A percentile compares a stretch with the other conserved stretches of the same genome.
Evolutionary conservation across 768 basidiomycete species (phyloP).

Genomic region (Chlorophyllum brunneum): DNA sequence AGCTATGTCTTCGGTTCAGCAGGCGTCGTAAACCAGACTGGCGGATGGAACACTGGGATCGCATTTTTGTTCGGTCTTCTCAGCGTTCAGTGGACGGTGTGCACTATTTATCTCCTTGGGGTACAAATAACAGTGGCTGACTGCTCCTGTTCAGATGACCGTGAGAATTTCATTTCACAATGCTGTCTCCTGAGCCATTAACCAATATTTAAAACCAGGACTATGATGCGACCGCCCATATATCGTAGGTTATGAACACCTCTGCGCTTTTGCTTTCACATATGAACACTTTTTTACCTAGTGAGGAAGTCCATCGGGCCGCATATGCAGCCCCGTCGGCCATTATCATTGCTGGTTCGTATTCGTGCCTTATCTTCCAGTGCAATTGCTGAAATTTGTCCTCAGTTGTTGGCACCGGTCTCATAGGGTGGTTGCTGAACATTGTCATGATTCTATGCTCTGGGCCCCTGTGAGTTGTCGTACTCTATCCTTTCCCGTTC

Average conservation of each 20-base stretch:
- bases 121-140: background rate
- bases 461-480: constrained; percentile 55
- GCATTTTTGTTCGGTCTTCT: constrained; percentile 83
- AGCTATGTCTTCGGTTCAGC: constrained; percentile 73
- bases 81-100: constrained; percentile 84
- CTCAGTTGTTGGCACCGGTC: constrained; percentile 67
- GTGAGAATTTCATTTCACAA: background rate
- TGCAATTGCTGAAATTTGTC: constrained; percentile 5
- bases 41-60: constrained; percentile 75
- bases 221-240: constrained; percentile 80
- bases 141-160: constrained; percentile 16
- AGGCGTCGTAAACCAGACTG: constrained; percentile 76
- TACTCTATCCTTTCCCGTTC: background rate
- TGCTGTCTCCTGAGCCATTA: too few relatives aligned
- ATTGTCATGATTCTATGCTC: constrained; percentile 85
- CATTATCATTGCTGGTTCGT: constrained; percentile 53
- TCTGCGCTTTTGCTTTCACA: constrained; percentile 10
- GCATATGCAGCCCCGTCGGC: constrained; percentile 69
- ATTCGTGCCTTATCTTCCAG: background rate
- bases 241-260: constrained; percentile 53
- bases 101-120: constrained; percentile 20
- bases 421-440: constrained; percentile 84
- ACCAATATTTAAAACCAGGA: constrained; percentile 37
- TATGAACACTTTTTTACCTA: constrained; percentile 21
- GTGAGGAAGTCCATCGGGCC: constrained; percentile 77